Evolutionary conservation across 805 yeast species (phyloP).

Genomic region (Starmera pachycereana): DNA sequence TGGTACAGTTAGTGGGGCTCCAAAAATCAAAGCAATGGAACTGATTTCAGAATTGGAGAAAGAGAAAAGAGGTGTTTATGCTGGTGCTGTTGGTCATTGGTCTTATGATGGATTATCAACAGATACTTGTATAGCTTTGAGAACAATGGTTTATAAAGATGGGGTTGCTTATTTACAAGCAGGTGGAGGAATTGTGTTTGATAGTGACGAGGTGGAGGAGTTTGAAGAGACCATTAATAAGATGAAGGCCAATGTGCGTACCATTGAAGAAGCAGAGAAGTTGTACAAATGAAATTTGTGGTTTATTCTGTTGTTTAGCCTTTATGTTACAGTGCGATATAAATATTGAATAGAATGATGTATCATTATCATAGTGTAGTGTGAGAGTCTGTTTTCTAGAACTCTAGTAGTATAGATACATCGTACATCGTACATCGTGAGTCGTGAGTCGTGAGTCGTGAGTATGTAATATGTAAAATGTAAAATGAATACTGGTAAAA

Average conservation of each 20-base stretch:
- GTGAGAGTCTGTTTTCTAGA: no score
- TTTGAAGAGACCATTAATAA: constrained; percentile 95
- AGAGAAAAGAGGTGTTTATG: constrained; percentile 93
- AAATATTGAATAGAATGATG: no score
- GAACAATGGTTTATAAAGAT: constrained; percentile 94
- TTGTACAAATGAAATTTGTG: constrained; percentile 11
- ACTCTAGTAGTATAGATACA: no score
- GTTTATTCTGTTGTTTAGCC: no score
- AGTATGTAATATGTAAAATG: no score
- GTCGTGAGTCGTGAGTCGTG: no score
- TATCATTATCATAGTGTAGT: no score
- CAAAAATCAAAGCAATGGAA: constrained; percentile 95
- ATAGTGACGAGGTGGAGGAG: constrained; percentile 92
- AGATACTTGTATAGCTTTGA: constrained; percentile 96
- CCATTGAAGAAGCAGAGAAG: constrained; percentile 88
- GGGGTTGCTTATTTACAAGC: constrained; percentile 92
- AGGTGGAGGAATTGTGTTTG: constrained; percentile 97
- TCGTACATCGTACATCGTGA: no score
- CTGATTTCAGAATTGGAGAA: constrained; percentile 80
- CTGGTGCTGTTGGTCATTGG: constrained; percentile 99
- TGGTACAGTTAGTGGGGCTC: constrained; percentile 98
- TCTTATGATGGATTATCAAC: constrained; percentile 88
- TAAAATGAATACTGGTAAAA: no score
- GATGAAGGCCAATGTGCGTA: constrained; percentile 86
- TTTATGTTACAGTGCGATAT: no score